These are phyloP conservation scores for Macrophomina phaseolina DNA, from an alignment of 2,329 filamentous ascomycete species.

Conservation along the genomic window DNA sequence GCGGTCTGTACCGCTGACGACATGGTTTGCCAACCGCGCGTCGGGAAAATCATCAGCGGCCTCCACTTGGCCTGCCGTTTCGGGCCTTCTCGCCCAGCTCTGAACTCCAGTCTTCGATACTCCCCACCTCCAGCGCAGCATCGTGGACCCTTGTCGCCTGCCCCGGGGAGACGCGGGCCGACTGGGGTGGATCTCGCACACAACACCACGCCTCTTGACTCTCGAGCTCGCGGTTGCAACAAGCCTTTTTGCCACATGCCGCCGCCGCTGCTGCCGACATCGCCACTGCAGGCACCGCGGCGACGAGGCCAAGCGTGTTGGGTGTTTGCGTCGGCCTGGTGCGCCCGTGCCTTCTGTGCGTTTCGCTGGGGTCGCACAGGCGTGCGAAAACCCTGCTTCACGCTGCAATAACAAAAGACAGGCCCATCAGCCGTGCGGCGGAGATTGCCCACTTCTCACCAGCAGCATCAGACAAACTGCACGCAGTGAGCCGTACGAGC, in stretches of 20 bases:
- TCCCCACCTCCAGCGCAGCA: conserved; percentile 18
- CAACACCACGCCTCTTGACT: conserved; percentile 11
- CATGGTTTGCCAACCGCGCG: not conserved
- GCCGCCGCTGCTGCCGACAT: conserved; percentile 5
- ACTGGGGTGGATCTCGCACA: conserved; percentile 19
- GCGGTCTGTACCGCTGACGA: conserved; percentile 26
- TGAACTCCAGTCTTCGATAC: conserved; percentile 10
- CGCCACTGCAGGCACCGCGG: conserved; percentile 11
- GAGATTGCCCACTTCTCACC: conserved; percentile 12
- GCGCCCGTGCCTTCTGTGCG: not conserved
- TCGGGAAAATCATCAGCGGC: conserved; percentile 22
- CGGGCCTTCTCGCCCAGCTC: conserved; percentile 18
- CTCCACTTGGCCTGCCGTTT: conserved; percentile 17
- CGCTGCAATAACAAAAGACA: not conserved
- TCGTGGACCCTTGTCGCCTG: not conserved
- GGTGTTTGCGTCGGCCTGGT: conserved; percentile 5
- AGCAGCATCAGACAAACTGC: not conserved
- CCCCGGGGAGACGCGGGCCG: conserved; percentile 21
- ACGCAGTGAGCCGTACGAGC: not conserved
- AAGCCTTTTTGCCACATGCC: conserved; percentile 11
- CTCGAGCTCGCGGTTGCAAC: conserved; percentile 7
- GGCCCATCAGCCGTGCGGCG: not conserved
- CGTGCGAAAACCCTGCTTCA: conserved; percentile 8
- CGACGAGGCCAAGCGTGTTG: not conserved
- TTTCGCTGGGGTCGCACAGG: conserved; percentile 8